Evolutionary conservation across 148 eudicot genomes (phyloP).

Genomic region (Amaranthus palmeri): DNA sequence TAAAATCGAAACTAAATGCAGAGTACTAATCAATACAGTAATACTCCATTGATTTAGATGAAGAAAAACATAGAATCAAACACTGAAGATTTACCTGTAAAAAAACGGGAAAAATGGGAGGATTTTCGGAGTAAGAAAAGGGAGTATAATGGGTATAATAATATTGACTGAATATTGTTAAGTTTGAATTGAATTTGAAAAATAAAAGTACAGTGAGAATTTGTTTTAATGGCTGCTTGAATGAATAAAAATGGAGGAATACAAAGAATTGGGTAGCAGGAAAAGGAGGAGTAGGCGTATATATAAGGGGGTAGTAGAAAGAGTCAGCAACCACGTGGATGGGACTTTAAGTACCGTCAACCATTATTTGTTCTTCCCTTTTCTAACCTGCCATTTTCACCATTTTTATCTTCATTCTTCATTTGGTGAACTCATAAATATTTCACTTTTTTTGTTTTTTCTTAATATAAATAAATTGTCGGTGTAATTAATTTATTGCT

Average conservation of each 20-base stretch:
- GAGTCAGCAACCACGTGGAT: constrained; percentile 17
- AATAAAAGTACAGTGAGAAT: neutral
- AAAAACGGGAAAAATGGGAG: too few relatives aligned
- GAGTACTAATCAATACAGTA: too few relatives aligned
- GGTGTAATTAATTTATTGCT: neutral
- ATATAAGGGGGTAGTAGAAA: neutral
- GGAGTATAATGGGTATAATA: too few relatives aligned
- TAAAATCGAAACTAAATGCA: too few relatives aligned
- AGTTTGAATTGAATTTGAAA: neutral
- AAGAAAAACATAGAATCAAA: neutral
- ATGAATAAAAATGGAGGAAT: neutral
- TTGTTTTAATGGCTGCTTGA: neutral
- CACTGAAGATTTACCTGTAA: constrained; percentile 1
- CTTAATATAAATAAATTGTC: neutral
- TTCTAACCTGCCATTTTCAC: too few relatives aligned
- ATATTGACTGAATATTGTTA: too few relatives aligned
- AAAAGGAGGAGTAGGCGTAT: neutral
- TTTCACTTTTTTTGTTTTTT: neutral
- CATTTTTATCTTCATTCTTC: neutral
- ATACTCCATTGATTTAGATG: too few relatives aligned
- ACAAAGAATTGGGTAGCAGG: neutral
- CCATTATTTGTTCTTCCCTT: neutral
- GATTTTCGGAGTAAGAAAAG: too few relatives aligned
- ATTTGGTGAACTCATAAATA: neutral
- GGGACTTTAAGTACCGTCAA: constrained; percentile 2